Evolutionary conservation across 495 filamentous ascomycete species (phyloP).

Genomic region (Lasiosphaeria miniovina): DNA sequence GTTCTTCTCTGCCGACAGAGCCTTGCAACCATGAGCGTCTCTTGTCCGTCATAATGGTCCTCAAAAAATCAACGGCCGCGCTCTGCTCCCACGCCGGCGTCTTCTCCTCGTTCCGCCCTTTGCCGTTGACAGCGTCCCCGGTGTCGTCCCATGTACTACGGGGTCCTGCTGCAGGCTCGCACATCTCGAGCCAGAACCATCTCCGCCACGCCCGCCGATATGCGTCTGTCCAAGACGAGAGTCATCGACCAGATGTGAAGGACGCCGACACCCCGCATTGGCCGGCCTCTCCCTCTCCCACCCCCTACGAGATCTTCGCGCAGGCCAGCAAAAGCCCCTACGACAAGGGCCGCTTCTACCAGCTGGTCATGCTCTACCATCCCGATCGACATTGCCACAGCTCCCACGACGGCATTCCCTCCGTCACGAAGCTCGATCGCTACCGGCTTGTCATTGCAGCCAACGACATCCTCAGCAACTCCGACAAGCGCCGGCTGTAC

Average conservation of each 20-base stretch:
- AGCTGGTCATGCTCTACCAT: slow-evolving; percentile 93
- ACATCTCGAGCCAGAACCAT: not conserved
- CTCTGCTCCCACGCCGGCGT: slow-evolving; percentile 26
- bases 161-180: not conserved
- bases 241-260: slow-evolving; percentile 16
- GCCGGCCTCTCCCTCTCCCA: slow-evolving; percentile 53
- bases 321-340: slow-evolving; percentile 63
- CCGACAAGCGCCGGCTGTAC: slow-evolving; percentile 72
- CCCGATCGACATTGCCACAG: slow-evolving; percentile 65
- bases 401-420: slow-evolving; percentile 45
- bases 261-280: slow-evolving; percentile 32
- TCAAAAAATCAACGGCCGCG: slow-evolving; percentile 31
- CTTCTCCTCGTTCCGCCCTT: slow-evolving; percentile 17
- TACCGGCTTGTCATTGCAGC: slow-evolving; percentile 85
- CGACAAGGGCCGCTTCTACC: slow-evolving; percentile 77
- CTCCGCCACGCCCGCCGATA: slow-evolving; percentile 13
- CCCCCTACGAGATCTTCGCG: slow-evolving; percentile 87
- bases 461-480: slow-evolving; percentile 86
- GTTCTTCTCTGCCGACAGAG: slow-evolving; percentile 13
- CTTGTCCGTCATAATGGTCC: slow-evolving; percentile 22
- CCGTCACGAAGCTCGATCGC: slow-evolving; percentile 68
- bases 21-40: slow-evolving; percentile 27
- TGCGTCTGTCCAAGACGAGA: slow-evolving; percentile 21
- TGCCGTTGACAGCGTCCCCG: slow-evolving; percentile 21
- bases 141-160: slow-evolving; percentile 26